These are phyloP conservation scores for Coprinopsis strossmayeri DNA, from an alignment of 768 basidiomycete species.

Conservation along the genomic window DNA sequence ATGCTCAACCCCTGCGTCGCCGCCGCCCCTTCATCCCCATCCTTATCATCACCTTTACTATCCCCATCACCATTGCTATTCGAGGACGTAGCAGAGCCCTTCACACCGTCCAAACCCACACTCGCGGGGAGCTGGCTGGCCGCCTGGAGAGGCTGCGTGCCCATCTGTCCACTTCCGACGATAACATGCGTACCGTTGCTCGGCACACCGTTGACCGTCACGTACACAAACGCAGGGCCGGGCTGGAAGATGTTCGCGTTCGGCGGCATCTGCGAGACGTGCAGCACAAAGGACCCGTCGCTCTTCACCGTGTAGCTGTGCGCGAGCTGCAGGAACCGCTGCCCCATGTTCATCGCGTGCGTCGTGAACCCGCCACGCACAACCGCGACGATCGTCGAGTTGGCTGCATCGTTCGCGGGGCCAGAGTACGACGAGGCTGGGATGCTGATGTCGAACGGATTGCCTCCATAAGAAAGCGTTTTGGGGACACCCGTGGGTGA, in stretches of 20 bases:
- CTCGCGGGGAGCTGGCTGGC: slow-evolving; percentile 43
- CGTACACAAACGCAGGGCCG: slow-evolving; percentile 79
- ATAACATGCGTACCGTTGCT: slow-evolving; percentile 72
- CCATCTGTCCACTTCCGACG: slow-evolving; percentile 77
- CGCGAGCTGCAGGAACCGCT: slow-evolving; percentile 75
- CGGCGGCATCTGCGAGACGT: slow-evolving; percentile 78
- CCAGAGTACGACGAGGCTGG: slow-evolving; percentile 60
- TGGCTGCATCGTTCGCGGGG: slow-evolving; percentile 60
- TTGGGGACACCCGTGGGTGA: slow-evolving; percentile 59
- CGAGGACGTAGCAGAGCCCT: slow-evolving; percentile 23
- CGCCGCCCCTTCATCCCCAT: no score
- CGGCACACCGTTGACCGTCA: slow-evolving; percentile 80
- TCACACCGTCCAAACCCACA: slow-evolving; percentile 35
- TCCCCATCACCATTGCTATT: no score
- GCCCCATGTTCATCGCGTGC: slow-evolving; percentile 86
- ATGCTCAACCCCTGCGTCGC: not conserved
- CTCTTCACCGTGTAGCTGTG: slow-evolving; percentile 75
- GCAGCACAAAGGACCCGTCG: slow-evolving; percentile 75
- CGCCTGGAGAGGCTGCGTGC: slow-evolving; percentile 48
- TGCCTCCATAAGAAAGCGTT: slow-evolving; percentile 80
- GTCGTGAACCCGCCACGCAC: slow-evolving; percentile 81
- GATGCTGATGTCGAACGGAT: slow-evolving; percentile 69
- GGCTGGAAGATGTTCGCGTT: slow-evolving; percentile 85
- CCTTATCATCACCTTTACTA: no score
- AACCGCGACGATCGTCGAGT: slow-evolving; percentile 69